A percentile compares a stretch with the other conserved stretches of the same genome.
Evolutionary conservation across 2,329 filamentous ascomycete species (phyloP).

Genomic region (Stagonosporopsis chrysanthemi): DNA sequence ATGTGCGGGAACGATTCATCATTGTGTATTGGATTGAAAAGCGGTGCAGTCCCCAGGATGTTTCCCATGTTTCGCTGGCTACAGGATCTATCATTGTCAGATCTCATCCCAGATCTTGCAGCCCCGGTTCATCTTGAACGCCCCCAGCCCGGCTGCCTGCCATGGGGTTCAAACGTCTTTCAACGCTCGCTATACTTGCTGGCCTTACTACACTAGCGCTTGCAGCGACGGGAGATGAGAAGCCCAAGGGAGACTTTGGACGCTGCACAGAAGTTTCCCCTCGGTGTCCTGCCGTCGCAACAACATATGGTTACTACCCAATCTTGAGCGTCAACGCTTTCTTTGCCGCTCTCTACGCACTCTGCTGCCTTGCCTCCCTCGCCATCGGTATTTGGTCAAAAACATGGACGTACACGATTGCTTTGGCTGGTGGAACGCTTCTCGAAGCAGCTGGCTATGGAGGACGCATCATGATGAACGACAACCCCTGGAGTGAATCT

Average conservation of each 20-base stretch:
- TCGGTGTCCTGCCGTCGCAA: constrained; percentile 45
- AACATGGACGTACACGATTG: constrained; percentile 52
- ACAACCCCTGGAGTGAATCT: constrained; percentile 53
- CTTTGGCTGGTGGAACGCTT: constrained; percentile 50
- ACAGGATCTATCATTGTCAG: background rate
- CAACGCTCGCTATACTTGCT: constrained; percentile 4
- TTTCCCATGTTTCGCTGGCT: background rate
- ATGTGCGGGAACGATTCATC: constrained; percentile 9
- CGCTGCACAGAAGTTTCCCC: constrained; percentile 33
- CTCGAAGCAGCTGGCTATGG: constrained; percentile 55
- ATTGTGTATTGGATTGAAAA: constrained; percentile 12
- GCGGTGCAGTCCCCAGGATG: constrained; percentile 2
- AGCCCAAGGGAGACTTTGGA: constrained; percentile 33
- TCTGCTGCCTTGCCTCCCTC: constrained; percentile 28
- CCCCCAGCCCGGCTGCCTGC: background rate
- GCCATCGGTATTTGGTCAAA: constrained; percentile 42
- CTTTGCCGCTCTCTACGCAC: constrained; percentile 39
- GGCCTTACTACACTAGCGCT: constrained; percentile 2
- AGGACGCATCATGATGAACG: constrained; percentile 52
- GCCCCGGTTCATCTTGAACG: background rate
- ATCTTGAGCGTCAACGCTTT: constrained; percentile 50
- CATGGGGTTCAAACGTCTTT: constrained; percentile 11
- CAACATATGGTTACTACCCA: constrained; percentile 53
- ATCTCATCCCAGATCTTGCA: constrained; percentile 4
- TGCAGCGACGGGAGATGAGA: constrained; percentile 21